phyloP scores from a whole-genome alignment of 2,329 filamentous ascomycete genomes.

The Colletotrichum scovillei region DNA sequence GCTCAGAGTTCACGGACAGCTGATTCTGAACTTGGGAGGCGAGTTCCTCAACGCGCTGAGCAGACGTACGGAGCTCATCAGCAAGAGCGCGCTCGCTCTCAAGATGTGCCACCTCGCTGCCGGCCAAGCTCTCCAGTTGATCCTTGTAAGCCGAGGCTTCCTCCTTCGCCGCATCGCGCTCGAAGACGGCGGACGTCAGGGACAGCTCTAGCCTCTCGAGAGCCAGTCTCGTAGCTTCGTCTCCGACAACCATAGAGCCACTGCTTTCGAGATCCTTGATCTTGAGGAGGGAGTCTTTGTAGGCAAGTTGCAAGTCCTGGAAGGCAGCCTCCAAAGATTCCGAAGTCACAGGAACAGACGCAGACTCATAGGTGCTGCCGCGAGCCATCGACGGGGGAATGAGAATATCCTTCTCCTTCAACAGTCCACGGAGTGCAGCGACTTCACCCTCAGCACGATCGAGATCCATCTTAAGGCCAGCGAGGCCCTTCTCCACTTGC shows the following conservation, averaged over 20 bases:
- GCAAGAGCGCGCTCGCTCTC: conserved; percentile 73
- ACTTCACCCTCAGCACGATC: conserved; percentile 97
- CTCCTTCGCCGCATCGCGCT: conserved; percentile 77
- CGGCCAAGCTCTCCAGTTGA: conserved; percentile 69
- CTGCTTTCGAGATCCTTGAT: conserved; percentile 72
- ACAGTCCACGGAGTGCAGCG: conserved; percentile 78
- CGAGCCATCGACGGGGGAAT: conserved; percentile 71
- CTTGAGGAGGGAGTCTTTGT: conserved; percentile 73
- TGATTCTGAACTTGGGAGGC: conserved; percentile 84
- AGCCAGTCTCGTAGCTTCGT: conserved; percentile 71
- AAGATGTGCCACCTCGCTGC: conserved; percentile 66
- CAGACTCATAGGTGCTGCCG: conserved; percentile 43
- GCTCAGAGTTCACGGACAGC: conserved; percentile 78
- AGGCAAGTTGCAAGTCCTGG: conserved; percentile 78
- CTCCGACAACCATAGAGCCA: conserved; percentile 49
- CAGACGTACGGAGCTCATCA: conserved; percentile 77
- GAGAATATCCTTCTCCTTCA: conserved; percentile 85
- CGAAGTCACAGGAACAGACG: conserved; percentile 68
- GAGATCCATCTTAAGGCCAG: conserved; percentile 93
- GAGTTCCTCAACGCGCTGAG: conserved; percentile 82
- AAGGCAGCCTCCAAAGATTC: conserved; percentile 80
- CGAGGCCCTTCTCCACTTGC: conserved; percentile 91
- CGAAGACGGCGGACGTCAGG: conserved; percentile 75
- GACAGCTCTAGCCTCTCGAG: conserved; percentile 75
- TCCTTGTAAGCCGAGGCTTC: conserved; percentile 72